phyloP scores from a whole-genome alignment of 2,329 filamentous ascomycete species.

The Moelleriella libera region DNA sequence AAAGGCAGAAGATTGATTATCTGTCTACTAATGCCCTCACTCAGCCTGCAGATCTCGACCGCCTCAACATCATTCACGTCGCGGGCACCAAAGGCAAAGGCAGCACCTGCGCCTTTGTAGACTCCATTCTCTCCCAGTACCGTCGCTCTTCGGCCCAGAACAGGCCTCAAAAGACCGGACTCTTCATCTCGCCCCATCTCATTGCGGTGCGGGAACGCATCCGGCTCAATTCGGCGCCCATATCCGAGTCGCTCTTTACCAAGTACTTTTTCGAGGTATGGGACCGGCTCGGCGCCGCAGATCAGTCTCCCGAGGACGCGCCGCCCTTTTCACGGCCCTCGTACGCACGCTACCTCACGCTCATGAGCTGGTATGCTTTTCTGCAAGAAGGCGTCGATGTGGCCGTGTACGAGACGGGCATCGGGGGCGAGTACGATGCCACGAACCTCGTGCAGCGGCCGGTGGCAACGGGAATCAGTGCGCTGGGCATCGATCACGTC shows the following conservation, averaged over 20 bases:
- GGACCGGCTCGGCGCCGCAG: conserved; percentile 34
- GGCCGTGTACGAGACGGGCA: conserved; percentile 52
- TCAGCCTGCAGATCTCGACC: conserved; percentile 33
- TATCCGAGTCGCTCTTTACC: conserved; percentile 44
- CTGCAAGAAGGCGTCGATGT: conserved; percentile 46
- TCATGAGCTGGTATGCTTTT: conserved; percentile 56
- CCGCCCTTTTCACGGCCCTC: conserved; percentile 31
- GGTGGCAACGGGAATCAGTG: conserved; percentile 45
- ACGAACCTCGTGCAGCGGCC: conserved; percentile 51
- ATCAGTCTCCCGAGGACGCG: conserved; percentile 16
- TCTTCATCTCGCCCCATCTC: conserved; percentile 58
- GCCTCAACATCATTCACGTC: conserved; percentile 55
- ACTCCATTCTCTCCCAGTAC: conserved; percentile 45
- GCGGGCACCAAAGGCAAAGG: conserved; percentile 70
- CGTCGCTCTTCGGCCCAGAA: conserved; percentile 16
- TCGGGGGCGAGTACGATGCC: conserved; percentile 54
- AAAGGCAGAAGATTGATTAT: background rate
- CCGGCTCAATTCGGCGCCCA: conserved; percentile 42
- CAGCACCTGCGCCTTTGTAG: conserved; percentile 54
- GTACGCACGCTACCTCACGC: conserved; percentile 48
- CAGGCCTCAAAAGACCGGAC: conserved; percentile 32
- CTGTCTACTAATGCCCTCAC: background rate
- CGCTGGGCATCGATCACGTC: conserved; percentile 58
- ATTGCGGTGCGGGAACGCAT: conserved; percentile 55
- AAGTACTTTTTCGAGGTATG: conserved; percentile 56